Evolutionary conservation across 2,329 filamentous ascomycete species (phyloP).

Genomic region (Trichoderma harzianum): DNA sequence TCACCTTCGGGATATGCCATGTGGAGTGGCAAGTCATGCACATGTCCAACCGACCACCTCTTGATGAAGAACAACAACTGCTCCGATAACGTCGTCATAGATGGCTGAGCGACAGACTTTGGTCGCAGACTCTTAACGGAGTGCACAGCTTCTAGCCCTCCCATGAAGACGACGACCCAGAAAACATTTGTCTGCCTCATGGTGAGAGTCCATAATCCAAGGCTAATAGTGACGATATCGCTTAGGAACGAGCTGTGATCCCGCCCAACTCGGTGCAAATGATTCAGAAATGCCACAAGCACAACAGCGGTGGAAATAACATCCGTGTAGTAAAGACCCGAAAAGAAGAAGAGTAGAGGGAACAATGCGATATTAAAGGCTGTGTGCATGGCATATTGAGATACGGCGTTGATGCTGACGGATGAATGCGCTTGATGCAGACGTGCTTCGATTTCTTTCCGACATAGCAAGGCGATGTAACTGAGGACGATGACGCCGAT

Average conservation of each 20-base stretch:
- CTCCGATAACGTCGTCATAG: slow-evolving; percentile 31
- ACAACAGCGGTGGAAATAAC: slow-evolving; percentile 76
- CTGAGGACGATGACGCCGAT: slow-evolving; percentile 39
- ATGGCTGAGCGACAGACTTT: slow-evolving; percentile 29
- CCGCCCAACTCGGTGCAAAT: slow-evolving; percentile 44
- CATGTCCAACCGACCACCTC: slow-evolving; percentile 48
- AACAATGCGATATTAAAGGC: slow-evolving; percentile 81
- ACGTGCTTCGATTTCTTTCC: slow-evolving; percentile 48
- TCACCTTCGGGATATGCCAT: slow-evolving; percentile 50
- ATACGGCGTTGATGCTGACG: slow-evolving; percentile 27
- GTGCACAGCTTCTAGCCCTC: slow-evolving; percentile 55
- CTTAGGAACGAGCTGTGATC: slow-evolving; percentile 34
- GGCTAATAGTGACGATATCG: slow-evolving; percentile 44
- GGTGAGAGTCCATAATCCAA: slow-evolving; percentile 64
- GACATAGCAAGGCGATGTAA: slow-evolving; percentile 48
- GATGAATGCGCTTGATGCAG: slow-evolving; percentile 28
- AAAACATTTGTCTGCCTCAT: slow-evolving; percentile 97
- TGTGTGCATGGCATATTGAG: slow-evolving; percentile 52
- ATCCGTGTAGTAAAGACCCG: slow-evolving; percentile 92
- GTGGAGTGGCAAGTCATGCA: slow-evolving; percentile 53
- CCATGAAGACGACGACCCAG: slow-evolving; percentile 81
- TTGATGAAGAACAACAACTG: slow-evolving; percentile 38
- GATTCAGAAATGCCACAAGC: slow-evolving; percentile 62
- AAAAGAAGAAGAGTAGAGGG: slow-evolving; percentile 93
- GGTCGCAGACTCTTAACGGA: slow-evolving; percentile 46